These are phyloP conservation scores for Linum tenue DNA, from an alignment of 345 rosid species.

Conservation along the genomic window DNA sequence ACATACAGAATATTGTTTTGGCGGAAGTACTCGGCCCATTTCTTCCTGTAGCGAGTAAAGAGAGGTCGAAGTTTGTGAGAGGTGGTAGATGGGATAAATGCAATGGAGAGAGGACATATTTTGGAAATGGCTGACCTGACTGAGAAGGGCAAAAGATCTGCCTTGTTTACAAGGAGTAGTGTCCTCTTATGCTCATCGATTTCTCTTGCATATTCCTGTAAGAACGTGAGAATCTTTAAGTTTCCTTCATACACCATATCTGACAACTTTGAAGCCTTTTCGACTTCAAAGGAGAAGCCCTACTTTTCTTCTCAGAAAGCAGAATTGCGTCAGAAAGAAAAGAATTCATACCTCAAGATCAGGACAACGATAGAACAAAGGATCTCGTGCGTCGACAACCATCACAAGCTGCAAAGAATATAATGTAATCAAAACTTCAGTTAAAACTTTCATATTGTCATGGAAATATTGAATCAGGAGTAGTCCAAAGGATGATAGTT, in stretches of 20 bases:
- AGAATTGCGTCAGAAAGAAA: background rate
- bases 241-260: background rate
- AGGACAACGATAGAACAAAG: constrained; percentile 78
- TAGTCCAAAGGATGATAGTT: background rate
- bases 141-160: constrained; percentile 74
- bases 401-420: constrained; percentile 62
- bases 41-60: constrained; percentile 40
- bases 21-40: constrained; percentile 69
- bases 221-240: constrained; percentile 3
- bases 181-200: constrained; percentile 68
- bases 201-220: constrained; percentile 72
- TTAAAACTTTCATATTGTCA: background rate
- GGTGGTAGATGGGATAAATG: background rate
- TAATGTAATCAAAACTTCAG: constrained; percentile 2
- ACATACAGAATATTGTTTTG: constrained; percentile 47
- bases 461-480: background rate
- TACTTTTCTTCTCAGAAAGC: background rate
- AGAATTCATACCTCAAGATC: constrained; percentile 71
- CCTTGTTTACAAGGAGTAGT: constrained; percentile 84
- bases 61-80: constrained; percentile 8
- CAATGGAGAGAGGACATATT: background rate
- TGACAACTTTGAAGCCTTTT: no score
- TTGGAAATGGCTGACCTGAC: constrained; percentile 39
- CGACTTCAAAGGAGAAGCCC: background rate
- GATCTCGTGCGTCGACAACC: constrained; percentile 97